Base-by-base conservation (phyloP, 2,329 filamentous ascomycete genomes). In the Ophiostoma fasciatum region DNA sequence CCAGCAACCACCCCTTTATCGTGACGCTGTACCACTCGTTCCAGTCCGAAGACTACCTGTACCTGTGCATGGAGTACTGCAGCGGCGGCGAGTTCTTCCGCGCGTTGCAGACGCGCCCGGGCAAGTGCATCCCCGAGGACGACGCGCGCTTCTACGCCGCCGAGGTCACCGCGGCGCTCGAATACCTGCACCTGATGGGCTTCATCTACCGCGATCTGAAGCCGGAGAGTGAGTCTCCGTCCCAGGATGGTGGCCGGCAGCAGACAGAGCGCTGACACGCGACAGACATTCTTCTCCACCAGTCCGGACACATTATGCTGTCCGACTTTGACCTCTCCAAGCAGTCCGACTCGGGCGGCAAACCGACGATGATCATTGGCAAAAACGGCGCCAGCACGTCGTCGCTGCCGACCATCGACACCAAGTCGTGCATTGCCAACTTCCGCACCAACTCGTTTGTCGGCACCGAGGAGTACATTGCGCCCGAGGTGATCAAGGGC, bases 21-120 rank as follows among this genome's bases (percentile, higher is more conserved):
- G 90, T 98, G 44, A 98, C 90, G 0, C 67, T 98, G 3, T 98
- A 96, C 56, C 90, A 98, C 61, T 96, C 88, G 0, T 98, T 98
- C 68, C 90, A 98, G 58, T 98, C 90, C 2, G 90, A 98, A 56
- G 90, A 98, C 47, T 87, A 96, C 59, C 70, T 98, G 28, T 98
- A 98, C 54, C 70, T 98, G n/a, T 98, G 90, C 57, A 98, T 98
- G 90, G 90, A 98, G 59, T 98, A 98, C 56, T 98, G 90, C 66
- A 96, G 87, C 49, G 90, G 90, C 46, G 90, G 90, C 42, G 90
- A 98, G 59, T 98, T 98, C 63, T 98, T 98, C 67, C 71, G 90
- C 56, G 90, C 90, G 19, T 66, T 98, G 31, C 90, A 98, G 63
- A 96, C 90, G 6, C 76, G 90, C 21, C 90, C 90, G 9, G 92